Percentiles rank a stretch among this genome's conserved stretches.
Conservation (phyloP, 176 grass and related monocot genomes). For the Oropetium thomaeum region DNA sequence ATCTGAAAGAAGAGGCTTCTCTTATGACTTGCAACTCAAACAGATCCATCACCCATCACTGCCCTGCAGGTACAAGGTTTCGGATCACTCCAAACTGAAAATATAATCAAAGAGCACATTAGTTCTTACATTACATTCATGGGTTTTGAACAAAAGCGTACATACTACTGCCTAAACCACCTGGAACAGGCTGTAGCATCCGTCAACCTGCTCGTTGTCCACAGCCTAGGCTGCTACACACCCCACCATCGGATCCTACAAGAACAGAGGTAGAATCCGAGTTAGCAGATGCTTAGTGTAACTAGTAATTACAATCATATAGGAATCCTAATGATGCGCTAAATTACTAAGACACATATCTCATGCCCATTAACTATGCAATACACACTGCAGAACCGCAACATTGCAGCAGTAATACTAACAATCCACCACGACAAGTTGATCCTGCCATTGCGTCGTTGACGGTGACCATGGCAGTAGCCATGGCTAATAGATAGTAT, state of each 20-base stretch:
- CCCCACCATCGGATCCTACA: slow-evolving; percentile 34
- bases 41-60: neutral
- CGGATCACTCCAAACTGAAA: too few relatives aligned
- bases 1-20: neutral
- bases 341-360: neutral
- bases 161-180: neutral
- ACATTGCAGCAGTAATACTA: neutral
- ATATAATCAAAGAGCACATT: neutral
- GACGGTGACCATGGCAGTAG: too few relatives aligned
- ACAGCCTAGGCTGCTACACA: neutral
- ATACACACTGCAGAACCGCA: neutral
- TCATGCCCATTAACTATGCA: neutral
- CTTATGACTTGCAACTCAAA: neutral
- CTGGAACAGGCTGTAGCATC: neutral
- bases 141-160: neutral
- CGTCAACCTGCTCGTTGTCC: neutral
- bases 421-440: neutral
- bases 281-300: too few relatives aligned
- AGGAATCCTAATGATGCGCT: neutral
- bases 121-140: neutral
- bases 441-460: neutral
- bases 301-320: neutral
- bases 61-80: neutral
- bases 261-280: slow-evolving; percentile 37
- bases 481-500: neutral